Base-by-base conservation (phyloP, 768 basidiomycete species). In the Gautieria morchelliformis region DNA sequence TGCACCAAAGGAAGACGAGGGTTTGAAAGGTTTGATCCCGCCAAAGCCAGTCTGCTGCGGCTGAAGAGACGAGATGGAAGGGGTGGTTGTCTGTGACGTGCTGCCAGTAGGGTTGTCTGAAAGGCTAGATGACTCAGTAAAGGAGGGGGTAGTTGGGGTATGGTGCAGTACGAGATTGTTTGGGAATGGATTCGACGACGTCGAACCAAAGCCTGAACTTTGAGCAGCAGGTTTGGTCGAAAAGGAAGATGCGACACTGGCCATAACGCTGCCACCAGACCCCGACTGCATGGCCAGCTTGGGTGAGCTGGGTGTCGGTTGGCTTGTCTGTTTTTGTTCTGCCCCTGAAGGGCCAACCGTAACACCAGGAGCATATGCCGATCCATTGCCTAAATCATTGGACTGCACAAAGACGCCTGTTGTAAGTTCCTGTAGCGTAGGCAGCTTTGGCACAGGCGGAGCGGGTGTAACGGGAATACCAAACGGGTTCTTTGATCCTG, bases 401-500 rank as follows among this genome's bases (percentile, higher is more conserved):
- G 39, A 42, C 27, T 33, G 32, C 46, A 14, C 44, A 32, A 24
- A 42, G 15, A 37, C 41, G 10, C 81, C 79, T 72, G 78, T 78
- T 3, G 84, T 78, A 14, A 97, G 71, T 65, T 96, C 88, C 70
- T 88, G 80, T 65, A 97, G 72, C 1, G 89, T 92, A 10, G 87
- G 90, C 30, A 76, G 79, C 67, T 84, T 87, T 1, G 89, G 87
- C 27, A 89, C 74, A 15, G 87, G 83, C 1, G 84, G 79, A 15
- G 74, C 71, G 22, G 81, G 72, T 9, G 78, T 76, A 5, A 79
- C 74, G 4, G 89, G 81, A 32, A 82, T 80, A 6, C 93, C 94
- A 61, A 99, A 99, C 3, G 96, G 96, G 76, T 99, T 99, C 63
- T 83, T 84, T 7, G 91, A 90, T 27, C 96, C 95, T 3, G 96